Percentiles rank a stretch among this genome's conserved stretches.
Conservation (phyloP, 768 basidiomycete species). For the Naematelia encephala region DNA sequence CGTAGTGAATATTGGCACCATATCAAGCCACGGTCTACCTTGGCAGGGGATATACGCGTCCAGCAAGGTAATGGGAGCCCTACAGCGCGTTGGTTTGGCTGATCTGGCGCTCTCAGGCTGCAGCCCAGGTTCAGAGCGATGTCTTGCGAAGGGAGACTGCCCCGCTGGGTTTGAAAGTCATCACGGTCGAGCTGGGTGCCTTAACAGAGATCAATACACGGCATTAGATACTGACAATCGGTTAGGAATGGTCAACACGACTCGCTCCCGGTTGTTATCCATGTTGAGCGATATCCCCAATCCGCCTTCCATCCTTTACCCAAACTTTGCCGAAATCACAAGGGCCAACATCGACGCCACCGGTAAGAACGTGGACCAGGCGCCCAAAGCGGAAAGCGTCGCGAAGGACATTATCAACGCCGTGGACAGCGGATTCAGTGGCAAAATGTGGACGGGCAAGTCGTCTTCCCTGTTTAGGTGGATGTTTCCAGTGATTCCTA, state of each 20-base stretch:
- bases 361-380: not conserved
- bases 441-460: constrained; percentile 11
- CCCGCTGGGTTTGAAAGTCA: constrained; percentile 12
- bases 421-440: constrained; percentile 4
- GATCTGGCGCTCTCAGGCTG: constrained; percentile 9
- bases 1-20: constrained; percentile 15
- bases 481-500: constrained; percentile 7
- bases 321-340: not conserved
- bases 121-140: constrained; percentile 5
- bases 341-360: not conserved
- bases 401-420: constrained; percentile 13
- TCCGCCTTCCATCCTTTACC: not conserved
- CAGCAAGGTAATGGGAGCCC: constrained; percentile 12
- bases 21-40: constrained; percentile 3
- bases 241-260: constrained; percentile 6
- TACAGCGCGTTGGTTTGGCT: not conserved
- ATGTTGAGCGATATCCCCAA: not conserved
- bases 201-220: not conserved
- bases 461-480: constrained; percentile 10
- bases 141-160: constrained; percentile 8
- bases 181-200: constrained; percentile 20
- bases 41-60: constrained; percentile 11
- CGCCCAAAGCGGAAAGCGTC: not conserved
- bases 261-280: not conserved
- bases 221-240: not conserved